Evolutionary conservation across 2,329 filamentous ascomycete genomes (phyloP).

Genomic region (Sphaerulina vaccinii): DNA sequence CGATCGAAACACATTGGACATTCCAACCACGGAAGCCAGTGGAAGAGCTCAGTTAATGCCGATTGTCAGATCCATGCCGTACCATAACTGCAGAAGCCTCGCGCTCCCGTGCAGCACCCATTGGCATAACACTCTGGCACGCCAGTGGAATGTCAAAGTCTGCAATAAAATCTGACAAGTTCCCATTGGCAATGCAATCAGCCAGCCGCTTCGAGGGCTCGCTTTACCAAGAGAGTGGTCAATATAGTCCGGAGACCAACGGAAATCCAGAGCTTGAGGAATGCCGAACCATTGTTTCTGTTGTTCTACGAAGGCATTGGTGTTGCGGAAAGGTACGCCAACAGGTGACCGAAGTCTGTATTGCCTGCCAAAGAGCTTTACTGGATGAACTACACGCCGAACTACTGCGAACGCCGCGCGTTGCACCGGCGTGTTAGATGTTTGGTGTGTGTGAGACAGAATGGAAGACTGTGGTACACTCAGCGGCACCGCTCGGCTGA

Average conservation of each 20-base stretch:
- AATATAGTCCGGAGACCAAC: neutral
- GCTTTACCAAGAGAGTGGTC: neutral
- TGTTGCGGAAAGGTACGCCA: neutral
- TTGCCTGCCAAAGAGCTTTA: slow-evolving; percentile 4
- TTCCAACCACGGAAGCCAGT: too few relatives aligned
- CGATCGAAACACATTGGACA: too few relatives aligned
- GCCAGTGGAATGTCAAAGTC: slow-evolving; percentile 6
- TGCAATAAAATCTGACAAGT: neutral
- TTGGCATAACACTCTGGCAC: neutral
- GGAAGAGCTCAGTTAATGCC: neutral
- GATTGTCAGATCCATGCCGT: too few relatives aligned
- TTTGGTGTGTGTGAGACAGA: neutral
- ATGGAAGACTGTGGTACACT: neutral
- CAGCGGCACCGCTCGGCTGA: neutral
- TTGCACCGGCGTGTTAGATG: neutral
- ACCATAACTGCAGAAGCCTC: neutral
- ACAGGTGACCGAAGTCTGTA: slow-evolving; percentile 9
- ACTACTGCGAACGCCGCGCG: slow-evolving; percentile 6
- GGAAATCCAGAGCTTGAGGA: neutral
- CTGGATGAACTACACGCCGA: slow-evolving; percentile 5
- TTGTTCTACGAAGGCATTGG: neutral
- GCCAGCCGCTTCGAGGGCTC: neutral
- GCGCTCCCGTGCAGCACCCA: neutral
- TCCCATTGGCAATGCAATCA: neutral
- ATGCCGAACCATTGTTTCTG: neutral